phyloP scores from a whole-genome alignment of 202 grass and related monocot genomes.

The Schoenoplectus triqueter region DNA sequence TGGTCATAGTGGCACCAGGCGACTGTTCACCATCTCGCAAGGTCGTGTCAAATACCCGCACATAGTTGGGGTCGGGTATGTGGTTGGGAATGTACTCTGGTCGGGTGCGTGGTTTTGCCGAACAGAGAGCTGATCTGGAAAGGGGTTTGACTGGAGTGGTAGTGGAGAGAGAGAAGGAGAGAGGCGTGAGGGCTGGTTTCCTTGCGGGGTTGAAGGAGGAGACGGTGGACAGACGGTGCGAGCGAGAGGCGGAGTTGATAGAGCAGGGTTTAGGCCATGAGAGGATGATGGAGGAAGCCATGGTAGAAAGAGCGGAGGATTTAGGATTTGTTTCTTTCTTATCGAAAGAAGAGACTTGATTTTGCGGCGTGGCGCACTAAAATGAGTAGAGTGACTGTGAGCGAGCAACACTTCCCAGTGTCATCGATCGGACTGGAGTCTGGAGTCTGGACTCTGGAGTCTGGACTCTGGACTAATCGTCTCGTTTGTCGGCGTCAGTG shows the following conservation, averaged over 20 bases:
- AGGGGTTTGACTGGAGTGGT: constrained; percentile 19
- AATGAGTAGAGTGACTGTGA: no score
- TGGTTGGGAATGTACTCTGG: constrained; percentile 69
- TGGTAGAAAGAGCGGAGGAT: constrained; percentile 12
- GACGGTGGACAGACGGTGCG: background rate
- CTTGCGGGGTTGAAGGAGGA: constrained; percentile 15
- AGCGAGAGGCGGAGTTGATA: constrained; percentile 6
- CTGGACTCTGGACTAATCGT: no score
- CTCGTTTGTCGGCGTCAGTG: no score
- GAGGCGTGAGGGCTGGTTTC: constrained; percentile 14
- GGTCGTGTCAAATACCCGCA: constrained; percentile 96
- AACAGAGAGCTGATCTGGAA: constrained; percentile 15
- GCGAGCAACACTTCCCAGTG: no score
- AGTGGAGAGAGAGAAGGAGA: constrained; percentile 28
- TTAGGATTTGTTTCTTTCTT: no score
- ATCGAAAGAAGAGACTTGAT: no score
- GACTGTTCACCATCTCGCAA: constrained; percentile 94
- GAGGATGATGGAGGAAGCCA: constrained; percentile 53
- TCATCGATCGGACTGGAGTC: no score
- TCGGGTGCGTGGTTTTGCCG: constrained; percentile 33
- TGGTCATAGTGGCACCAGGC: constrained; percentile 92
- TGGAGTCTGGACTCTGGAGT: no score
- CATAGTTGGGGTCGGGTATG: constrained; percentile 80
- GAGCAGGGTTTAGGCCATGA: constrained; percentile 43
- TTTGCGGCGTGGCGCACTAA: no score